Percentiles rank a stretch among this genome's conserved stretches.
These are phyloP conservation scores for Trametes pubescens DNA, from an alignment of 1,284 basidiomycete genomes.

Conservation along the genomic window DNA sequence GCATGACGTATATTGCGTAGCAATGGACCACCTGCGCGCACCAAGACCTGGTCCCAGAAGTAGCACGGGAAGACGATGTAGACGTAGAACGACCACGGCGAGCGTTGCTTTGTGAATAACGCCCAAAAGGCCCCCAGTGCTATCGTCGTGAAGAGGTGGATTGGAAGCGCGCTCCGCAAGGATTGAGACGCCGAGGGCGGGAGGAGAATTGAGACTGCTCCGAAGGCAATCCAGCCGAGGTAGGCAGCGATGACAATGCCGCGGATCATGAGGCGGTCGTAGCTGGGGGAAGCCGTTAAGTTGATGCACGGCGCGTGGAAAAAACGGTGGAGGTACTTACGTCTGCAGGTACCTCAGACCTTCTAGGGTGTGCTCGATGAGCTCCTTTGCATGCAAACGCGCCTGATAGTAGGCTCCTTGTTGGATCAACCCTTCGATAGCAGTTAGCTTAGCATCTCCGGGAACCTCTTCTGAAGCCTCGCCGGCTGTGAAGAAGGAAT, in stretches of 20 bases:
- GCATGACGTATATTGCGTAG: constrained; percentile 21
- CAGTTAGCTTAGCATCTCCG: constrained; percentile 44
- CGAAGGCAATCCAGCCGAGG: constrained; percentile 79
- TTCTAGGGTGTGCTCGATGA: constrained; percentile 66
- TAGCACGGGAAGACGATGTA: constrained; percentile 81
- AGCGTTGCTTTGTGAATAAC: constrained; percentile 68
- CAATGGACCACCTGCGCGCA: constrained; percentile 38
- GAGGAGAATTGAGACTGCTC: constrained; percentile 60
- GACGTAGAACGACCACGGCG: constrained; percentile 80
- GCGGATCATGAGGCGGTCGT: constrained; percentile 81
- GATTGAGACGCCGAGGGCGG: constrained; percentile 14
- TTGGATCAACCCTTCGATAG: constrained; percentile 56
- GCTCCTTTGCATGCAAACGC: constrained; percentile 56
- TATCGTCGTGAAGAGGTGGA: constrained; percentile 41
- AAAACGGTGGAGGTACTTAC: constrained; percentile 43
- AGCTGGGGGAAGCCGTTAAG: constrained; percentile 46
- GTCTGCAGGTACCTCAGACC: constrained; percentile 88
- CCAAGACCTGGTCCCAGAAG: constrained; percentile 68
- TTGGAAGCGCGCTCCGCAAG: constrained; percentile 5
- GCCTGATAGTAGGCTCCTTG: constrained; percentile 57
- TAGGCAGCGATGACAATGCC: constrained; percentile 79
- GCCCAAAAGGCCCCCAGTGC: constrained; percentile 52
- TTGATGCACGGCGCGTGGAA: too few species aligned
- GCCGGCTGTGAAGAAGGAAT: constrained; percentile 60
- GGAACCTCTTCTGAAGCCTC: constrained; percentile 39